Base-by-base conservation (phyloP, 2,329 filamentous ascomycete genomes). In the Cordyceps cateniannulata region DNA sequence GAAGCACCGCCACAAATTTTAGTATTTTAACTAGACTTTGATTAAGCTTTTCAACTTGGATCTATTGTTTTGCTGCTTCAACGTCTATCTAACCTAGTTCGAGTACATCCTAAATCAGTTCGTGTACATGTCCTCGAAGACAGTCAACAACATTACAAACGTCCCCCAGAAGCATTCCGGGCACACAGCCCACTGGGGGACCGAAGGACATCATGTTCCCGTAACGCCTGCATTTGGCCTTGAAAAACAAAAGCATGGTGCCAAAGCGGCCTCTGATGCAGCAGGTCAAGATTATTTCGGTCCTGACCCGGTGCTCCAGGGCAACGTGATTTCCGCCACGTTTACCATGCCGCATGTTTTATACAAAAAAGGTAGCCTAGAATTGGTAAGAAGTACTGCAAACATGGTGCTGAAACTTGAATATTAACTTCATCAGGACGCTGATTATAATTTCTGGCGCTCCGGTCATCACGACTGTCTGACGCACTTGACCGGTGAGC, bases 381-480 rank as follows among this genome's bases (percentile, higher is more conserved):
- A 86, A 66, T 87, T 85, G 85, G 85, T 87, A 71, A 69, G 83
- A 62, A 12, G n/a, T 16, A 9, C 45, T 9, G 25, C 45, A 12
- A 14, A n/a, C 3, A 2, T 10, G 18, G 20, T 22, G 3, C 32
- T 22, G 25, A n/a, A 8, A n/a, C 40, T 25, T n/a, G 10, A 18
- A 35, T n/a, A 20, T 8, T 22, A 10, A 60, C 12, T n/a, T 14
- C 16, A 1, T 5, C 2, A 61, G 59, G 29, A 52, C 44, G 51
- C 45, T 7, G 45, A 22, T 10, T 24, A 51, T 52, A 24, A 35
- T 38, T 57, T 57, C n/a, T 44, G 54, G 38, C 93, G 93, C 61
- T 97, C 93, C 10, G 91, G 93, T 14, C 82, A 97, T 40, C 96
- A 96, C 75, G 92, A 97, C 72, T 93, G 91, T 12, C 92, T 98